Base-by-base conservation (phyloP, 495 filamentous ascomycete species). In the Trypethelium eluteriae region DNA sequence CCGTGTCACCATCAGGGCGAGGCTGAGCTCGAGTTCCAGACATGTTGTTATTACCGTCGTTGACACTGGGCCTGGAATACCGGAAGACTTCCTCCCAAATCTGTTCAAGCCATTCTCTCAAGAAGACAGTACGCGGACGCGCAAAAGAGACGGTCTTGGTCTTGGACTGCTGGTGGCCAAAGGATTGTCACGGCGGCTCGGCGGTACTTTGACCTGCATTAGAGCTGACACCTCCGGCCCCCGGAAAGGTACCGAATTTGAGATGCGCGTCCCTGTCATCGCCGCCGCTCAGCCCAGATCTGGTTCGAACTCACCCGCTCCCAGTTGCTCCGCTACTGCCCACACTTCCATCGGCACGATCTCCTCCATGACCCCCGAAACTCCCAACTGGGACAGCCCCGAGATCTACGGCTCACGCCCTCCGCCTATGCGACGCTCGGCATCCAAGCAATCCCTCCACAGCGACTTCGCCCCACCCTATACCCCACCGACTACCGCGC, bases 81-180 rank as follows among this genome's bases (percentile, higher is more conserved):
- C 88, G 1, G 78, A 81, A 65, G 85, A 83, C 7, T 91, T 91
- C 72, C 70, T 89, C 64, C 86, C 86, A 0, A 84, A 83, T 53
- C 81, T 93, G 1, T 93, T 92, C 79, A 89, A 88, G 67, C 84
- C 89, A 0, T 91, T 91, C 73, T 83, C 88, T 44, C 82, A 86
- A 53, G 84, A 89, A 72, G 88, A 93, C 73, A 82, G 85, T 50
- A 90, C 89, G 6, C 85, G 86, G 35, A 91, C 88, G 2, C 80
- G 89, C 39, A 84, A 83, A 65, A 86, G 82, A 72, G 89, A 92
- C 70, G 89, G 89, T 1, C 76, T 92, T 25, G 90, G 89, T 4
- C 80, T 93, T 14, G 89, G 89, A 10, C 77, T 93, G 18, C 79
- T 91, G 62, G 89, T 91, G 36, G 89, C 89, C 10, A 92, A 91